Conservation (phyloP, 2,329 filamentous ascomycete species). For the Claviceps purpurea region DNA sequence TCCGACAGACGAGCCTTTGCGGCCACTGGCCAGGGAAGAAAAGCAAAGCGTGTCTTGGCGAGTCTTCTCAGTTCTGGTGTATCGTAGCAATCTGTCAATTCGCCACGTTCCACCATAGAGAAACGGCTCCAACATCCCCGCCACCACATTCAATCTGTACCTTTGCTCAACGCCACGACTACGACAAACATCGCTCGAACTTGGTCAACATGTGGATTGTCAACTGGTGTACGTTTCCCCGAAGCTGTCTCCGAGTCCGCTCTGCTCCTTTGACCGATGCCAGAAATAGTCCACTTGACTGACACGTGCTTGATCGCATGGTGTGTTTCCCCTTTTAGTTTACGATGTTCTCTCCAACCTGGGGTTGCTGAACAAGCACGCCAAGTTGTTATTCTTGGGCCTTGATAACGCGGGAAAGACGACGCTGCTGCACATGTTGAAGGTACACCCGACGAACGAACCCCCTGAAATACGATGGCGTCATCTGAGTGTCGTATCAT, state of each 20-base stretch:
- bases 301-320: slow-evolving; percentile 16
- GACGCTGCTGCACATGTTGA: slow-evolving; percentile 86
- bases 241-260: slow-evolving; percentile 2
- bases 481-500: background rate
- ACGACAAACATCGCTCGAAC: slow-evolving; percentile 3
- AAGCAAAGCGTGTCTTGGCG: background rate
- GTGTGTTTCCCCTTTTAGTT: slow-evolving; percentile 30
- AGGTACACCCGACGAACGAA: slow-evolving; percentile 42
- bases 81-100: slow-evolving; percentile 4
- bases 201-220: slow-evolving; percentile 68
- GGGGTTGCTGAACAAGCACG: slow-evolving; percentile 87
- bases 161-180: slow-evolving; percentile 10
- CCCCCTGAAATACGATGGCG: background rate
- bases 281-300: slow-evolving; percentile 10
- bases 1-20: background rate
- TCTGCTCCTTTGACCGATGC: slow-evolving; percentile 1
- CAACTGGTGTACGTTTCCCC: slow-evolving; percentile 69
- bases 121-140: slow-evolving; percentile 4
- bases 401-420: slow-evolving; percentile 94
- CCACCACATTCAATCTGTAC: slow-evolving; percentile 8
- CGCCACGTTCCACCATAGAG: slow-evolving; percentile 5
- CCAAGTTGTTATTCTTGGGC: slow-evolving; percentile 85
- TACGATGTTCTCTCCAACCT: slow-evolving; percentile 82
- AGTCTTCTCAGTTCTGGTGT: background rate
- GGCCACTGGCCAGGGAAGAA: background rate